These are phyloP conservation scores for Corymbia maculata DNA, from an alignment of 345 rosid genomes.

Conservation along the genomic window DNA sequence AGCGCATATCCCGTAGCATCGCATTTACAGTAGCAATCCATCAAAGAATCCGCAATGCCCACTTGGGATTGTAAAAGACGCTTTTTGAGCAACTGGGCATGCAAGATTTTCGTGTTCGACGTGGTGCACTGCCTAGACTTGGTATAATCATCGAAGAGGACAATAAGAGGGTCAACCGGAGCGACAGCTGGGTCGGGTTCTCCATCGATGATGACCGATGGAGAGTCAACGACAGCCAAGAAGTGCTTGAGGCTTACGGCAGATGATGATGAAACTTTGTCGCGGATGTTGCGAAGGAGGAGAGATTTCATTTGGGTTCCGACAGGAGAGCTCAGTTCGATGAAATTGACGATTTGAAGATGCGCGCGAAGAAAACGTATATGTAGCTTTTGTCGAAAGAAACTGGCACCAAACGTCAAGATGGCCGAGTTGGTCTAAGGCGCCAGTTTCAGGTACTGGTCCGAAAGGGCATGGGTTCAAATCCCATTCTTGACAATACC, in stretches of 20 bases:
- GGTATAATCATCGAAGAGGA: conserved; percentile 22
- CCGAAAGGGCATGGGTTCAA: conserved; percentile 98
- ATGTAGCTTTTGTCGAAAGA: accelerated
- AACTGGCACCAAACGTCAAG: not conserved
- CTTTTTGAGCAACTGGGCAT: conserved; percentile 30
- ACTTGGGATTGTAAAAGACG: conserved; percentile 16
- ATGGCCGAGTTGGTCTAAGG: conserved; percentile 95
- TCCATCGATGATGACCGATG: not conserved
- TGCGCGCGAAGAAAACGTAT: accelerated
- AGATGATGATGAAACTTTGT: conserved; percentile 6
- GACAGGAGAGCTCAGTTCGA: accelerated
- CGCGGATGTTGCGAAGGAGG: conserved; percentile 6
- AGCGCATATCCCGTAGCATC: conserved; percentile 33
- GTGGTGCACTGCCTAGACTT: conserved; percentile 6
- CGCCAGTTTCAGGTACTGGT: conserved; percentile 97
- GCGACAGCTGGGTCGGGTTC: not conserved
- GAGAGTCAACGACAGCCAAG: conserved; percentile 9
- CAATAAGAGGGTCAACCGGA: conserved; percentile 11
- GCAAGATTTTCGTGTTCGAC: conserved; percentile 24
- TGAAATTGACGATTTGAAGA: not conserved
- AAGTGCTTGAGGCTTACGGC: conserved; percentile 14
- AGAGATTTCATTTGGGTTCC: conserved; percentile 27
- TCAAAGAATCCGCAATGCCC: conserved; percentile 33
- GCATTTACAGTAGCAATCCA: conserved; percentile 35
- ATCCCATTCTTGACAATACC: conserved; percentile 77